A percentile compares a stretch with the other conserved stretches of the same genome.
Conservation (phyloP, 768 basidiomycete genomes). For the Inosperma sp. region DNA sequence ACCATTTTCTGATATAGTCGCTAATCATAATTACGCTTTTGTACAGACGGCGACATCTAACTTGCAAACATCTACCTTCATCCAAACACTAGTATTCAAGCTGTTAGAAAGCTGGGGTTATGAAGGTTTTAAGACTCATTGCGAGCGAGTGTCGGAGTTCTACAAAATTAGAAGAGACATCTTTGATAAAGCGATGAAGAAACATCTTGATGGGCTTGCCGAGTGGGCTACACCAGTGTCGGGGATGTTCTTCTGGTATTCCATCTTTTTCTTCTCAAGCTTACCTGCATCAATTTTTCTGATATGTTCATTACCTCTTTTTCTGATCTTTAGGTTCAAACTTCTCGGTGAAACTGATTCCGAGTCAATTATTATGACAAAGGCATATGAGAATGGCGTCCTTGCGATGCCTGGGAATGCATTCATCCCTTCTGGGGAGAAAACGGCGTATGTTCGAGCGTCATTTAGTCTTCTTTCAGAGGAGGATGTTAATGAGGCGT, state of each 20-base stretch:
- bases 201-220: slow-evolving; percentile 72
- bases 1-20: not conserved
- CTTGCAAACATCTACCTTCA: slow-evolving; percentile 60
- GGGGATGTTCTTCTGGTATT: slow-evolving; percentile 88
- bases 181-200: slow-evolving; percentile 72
- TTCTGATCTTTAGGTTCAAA: slow-evolving; percentile 55
- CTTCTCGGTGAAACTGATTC: slow-evolving; percentile 64
- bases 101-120: slow-evolving; percentile 71
- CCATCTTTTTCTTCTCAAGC: slow-evolving; percentile 12
- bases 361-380: slow-evolving; percentile 62
- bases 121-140: slow-evolving; percentile 69
- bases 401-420: slow-evolving; percentile 85
- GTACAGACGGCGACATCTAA: slow-evolving; percentile 60
- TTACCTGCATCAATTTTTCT: not conserved
- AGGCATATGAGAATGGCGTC: slow-evolving; percentile 76
- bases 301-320: not conserved
- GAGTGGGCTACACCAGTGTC: slow-evolving; percentile 69
- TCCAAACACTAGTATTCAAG: slow-evolving; percentile 56
- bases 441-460: slow-evolving; percentile 73
- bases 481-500: slow-evolving; percentile 69
- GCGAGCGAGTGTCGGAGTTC: slow-evolving; percentile 61
- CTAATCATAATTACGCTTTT: not conserved
- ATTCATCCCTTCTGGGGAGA: slow-evolving; percentile 69
- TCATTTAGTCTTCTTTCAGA: slow-evolving; percentile 69
- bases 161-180: slow-evolving; percentile 69